Percentiles rank a stretch among this genome's conserved stretches.
Conservation (phyloP, 2,329 filamentous ascomycete species). For the Whalleya microplaca region DNA sequence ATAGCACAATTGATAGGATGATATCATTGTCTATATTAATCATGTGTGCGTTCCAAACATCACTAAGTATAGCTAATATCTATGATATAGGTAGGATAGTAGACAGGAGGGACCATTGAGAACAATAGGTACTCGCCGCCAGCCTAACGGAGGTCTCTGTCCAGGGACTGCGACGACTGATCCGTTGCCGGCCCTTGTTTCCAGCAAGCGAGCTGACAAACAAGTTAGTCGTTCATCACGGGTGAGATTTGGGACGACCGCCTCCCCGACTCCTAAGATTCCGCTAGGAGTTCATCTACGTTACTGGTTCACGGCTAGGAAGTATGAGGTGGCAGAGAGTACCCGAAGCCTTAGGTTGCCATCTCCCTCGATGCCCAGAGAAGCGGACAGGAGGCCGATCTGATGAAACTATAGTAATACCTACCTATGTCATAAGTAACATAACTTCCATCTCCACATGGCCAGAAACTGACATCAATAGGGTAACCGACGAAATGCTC, state of each 20-base stretch:
- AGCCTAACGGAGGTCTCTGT: neutral
- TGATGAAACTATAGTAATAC: neutral
- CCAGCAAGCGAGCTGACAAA: neutral
- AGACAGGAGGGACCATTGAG: neutral
- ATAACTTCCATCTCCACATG: neutral
- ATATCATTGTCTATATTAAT: neutral
- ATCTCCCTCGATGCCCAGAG: neutral
- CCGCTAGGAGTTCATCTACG: conserved; percentile 4
- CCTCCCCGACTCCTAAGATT: conserved; percentile 9
- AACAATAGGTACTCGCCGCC: neutral
- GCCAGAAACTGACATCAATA: neutral
- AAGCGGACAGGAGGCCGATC: neutral
- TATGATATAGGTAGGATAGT: neutral
- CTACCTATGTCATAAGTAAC: neutral
- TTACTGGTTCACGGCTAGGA: neutral
- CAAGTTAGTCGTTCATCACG: neutral
- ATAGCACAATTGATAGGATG: neutral
- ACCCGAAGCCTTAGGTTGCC: neutral
- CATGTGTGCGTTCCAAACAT: neutral
- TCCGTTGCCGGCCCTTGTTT: neutral
- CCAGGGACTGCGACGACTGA: neutral
- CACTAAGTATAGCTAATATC: neutral
- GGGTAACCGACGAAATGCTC: neutral
- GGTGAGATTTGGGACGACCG: conserved; percentile 3
- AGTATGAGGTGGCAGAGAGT: neutral